Evolutionary conservation across 2,329 filamentous ascomycete genomes (phyloP), one percentile per base, ranked within the genome.

Genomic region (Ceratocystis lukuohia): DNA sequence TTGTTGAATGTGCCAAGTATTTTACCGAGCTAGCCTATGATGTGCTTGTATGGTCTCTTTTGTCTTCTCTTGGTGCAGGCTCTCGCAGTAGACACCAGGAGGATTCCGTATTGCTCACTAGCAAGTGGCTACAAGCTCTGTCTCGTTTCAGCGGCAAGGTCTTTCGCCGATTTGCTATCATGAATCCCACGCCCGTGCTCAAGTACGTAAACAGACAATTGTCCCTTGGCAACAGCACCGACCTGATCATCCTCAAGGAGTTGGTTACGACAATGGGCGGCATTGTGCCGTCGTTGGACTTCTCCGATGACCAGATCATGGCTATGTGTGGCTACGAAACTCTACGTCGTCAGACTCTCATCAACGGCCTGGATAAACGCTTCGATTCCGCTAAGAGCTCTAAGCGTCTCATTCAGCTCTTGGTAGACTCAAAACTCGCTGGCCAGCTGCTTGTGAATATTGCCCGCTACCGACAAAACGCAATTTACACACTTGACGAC

Each of bases 1-100:
- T 99, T 69, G 92, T 97, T 15, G 91, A 96, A 73, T 96, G 92
- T 72, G 91, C 90, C 48, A 88, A 90, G 71, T 96, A 96, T 74
- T 96, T 97, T 71, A 96, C 93, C 1, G 86, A 89, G 65, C 78
- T 99, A 46, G 93, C 90, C 0, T 96, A 96, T 73, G 94, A 99
- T 74, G 89, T 96, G 41, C 80, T 99, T 57, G 89, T 91, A 2
- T 99, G 93, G 91, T 90, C 91, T 22, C 79, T 99, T 57, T 84
- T 99, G 76, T 95, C 86, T 72, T 85, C 85, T 1, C 77, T 88
- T 12, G 79, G 78, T 44, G 83, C 83, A 63, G 84, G 85, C 70
- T 80, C 82, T 65, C 79, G 85, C 71, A 86, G 84, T 71, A 80
- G 85, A 45, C 86, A 82, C 4, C 84, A 85, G 71, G 81, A 81